Percentiles rank a stretch among this genome's conserved stretches.
Conservation (phyloP, 176 grass and related monocot species). For the Musa itinerans region DNA sequence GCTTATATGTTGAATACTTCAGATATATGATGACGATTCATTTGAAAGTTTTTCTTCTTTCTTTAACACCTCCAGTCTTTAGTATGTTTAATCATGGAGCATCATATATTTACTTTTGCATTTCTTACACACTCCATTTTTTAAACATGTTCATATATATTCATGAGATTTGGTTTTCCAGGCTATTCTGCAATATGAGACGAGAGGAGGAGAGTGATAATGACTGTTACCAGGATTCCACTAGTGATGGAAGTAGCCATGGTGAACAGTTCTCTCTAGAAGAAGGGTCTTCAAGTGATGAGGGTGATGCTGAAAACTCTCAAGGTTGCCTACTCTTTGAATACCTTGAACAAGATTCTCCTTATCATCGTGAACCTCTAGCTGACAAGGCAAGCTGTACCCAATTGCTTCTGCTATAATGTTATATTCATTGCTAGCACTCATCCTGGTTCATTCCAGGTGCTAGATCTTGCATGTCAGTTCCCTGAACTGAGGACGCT, state of each 20-base stretch:
- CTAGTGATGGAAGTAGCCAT: neutral
- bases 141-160: neutral
- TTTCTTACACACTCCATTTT: neutral
- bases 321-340: too few species aligned
- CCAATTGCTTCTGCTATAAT: neutral
- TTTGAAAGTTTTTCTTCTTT: neutral
- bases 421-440: neutral
- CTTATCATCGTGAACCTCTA: too few species aligned
- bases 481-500: constrained; percentile 34
- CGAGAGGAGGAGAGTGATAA: neutral
- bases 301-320: too few species aligned
- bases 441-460: constrained; percentile 23
- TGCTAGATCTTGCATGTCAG: constrained; percentile 28
- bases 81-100: neutral
- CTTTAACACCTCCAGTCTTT: neutral
- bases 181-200: neutral
- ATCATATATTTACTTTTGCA: neutral
- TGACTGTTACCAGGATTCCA: constrained; percentile 4
- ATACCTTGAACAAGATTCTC: too few species aligned
- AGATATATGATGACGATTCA: neutral
- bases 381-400: neutral
- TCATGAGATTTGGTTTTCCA: neutral
- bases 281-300: neutral
- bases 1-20: neutral
- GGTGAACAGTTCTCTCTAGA: neutral